Evolutionary conservation across 106 monocot species (phyloP).

Genomic region (Allium cepa): DNA sequence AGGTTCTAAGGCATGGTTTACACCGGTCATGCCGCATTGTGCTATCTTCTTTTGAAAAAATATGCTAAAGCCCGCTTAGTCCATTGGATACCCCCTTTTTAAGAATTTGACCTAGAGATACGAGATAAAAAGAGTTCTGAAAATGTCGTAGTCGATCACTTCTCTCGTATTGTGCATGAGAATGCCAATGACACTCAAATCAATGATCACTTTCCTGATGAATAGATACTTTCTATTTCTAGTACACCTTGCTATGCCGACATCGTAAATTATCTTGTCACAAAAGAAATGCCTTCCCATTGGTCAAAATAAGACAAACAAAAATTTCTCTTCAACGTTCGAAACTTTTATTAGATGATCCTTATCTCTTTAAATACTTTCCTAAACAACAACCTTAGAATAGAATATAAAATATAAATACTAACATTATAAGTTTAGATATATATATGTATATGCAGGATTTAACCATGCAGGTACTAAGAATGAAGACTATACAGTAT

Average conservation of each 20-base stretch:
- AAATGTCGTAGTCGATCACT: not conserved
- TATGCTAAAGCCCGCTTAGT: not conserved
- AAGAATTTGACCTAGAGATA: slow-evolving; percentile 7
- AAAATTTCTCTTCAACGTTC: not conserved
- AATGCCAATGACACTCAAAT: no score
- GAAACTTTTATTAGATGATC: not conserved
- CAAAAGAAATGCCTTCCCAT: not conserved
- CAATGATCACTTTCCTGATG: not conserved
- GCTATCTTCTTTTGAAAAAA: not conserved
- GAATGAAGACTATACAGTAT: no score
- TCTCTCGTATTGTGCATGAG: not conserved
- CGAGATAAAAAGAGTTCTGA: slow-evolving; percentile 1
- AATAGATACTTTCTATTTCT: not conserved
- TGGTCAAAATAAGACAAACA: not conserved
- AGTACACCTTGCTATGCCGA: not conserved
- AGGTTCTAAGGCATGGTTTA: not conserved
- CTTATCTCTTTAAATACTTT: not conserved
- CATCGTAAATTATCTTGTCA: not conserved
- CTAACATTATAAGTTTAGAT: no score
- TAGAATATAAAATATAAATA: no score
- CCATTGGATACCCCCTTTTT: not conserved
- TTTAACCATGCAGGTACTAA: no score
- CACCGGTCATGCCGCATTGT: not conserved
- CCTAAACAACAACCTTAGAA: no score
- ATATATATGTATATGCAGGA: no score